Percentiles rank a stretch among this genome's conserved stretches.
These are phyloP conservation scores for Rosa persica DNA, from an alignment of 306 rosid genomes.

Conservation along the genomic window DNA sequence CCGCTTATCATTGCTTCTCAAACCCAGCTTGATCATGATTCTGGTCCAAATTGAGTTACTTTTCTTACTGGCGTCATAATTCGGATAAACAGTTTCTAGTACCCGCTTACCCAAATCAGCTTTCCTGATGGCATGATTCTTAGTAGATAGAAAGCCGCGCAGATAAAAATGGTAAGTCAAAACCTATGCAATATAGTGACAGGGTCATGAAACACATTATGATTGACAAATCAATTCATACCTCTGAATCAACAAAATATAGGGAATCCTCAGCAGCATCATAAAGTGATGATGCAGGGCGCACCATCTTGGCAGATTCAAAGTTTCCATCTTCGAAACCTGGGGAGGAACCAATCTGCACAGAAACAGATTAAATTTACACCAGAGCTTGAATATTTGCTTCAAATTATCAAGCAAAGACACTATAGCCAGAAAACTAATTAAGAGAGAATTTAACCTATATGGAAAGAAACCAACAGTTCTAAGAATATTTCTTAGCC, in stretches of 20 bases:
- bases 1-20: conserved; percentile 44
- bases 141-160: conserved; percentile 34
- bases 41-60: conserved; percentile 53
- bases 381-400: neutral
- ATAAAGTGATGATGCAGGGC: conserved; percentile 86
- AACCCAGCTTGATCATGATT: conserved; percentile 64
- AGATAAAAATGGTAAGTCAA: conserved; percentile 30
- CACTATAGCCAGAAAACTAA: neutral
- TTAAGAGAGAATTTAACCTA: neutral
- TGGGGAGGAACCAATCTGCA: conserved; percentile 85
- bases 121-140: conserved; percentile 95
- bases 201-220: neutral
- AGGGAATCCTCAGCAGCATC: conserved; percentile 64
- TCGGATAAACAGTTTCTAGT: conserved; percentile 73
- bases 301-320: conserved; percentile 74
- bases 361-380: conserved; percentile 24
- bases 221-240: conserved; percentile 29
- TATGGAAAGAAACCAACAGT: neutral
- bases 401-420: neutral
- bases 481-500: neutral
- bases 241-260: conserved; percentile 95
- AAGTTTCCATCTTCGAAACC: conserved; percentile 96
- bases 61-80: conserved; percentile 39
- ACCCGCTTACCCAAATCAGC: conserved; percentile 68
- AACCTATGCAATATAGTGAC: neutral